Conservation (phyloP, 192 early-diverging fungal species). For the Allomyces arbusculus region DNA sequence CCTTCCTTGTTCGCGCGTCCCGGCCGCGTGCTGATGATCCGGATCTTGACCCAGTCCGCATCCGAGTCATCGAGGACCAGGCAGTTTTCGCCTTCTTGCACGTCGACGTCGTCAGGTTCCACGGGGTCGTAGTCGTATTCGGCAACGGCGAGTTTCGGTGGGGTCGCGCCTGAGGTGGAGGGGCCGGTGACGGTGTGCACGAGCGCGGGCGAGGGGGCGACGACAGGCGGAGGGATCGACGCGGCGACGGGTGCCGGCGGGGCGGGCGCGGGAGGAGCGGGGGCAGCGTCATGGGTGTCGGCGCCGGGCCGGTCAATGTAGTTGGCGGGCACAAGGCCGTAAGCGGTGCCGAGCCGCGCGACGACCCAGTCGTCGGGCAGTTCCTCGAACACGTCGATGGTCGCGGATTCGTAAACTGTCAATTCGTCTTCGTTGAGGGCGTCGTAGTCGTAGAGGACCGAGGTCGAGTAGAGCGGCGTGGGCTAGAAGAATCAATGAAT, state of each 20-base stretch:
- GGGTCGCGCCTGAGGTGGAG: background rate
- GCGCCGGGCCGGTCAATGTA: constrained; percentile 45
- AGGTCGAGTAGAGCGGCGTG: constrained; percentile 29
- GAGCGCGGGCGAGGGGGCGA: background rate
- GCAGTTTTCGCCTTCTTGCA: background rate
- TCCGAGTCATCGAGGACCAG: background rate
- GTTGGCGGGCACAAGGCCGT: constrained; percentile 66
- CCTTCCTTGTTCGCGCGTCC: background rate
- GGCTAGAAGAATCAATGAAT: constrained; percentile 28
- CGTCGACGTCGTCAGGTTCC: background rate
- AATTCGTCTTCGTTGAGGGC: constrained; percentile 71
- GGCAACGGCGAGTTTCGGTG: background rate
- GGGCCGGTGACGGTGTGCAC: background rate
- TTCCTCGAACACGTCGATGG: constrained; percentile 54
- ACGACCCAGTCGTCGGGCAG: constrained; percentile 90
- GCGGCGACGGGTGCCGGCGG: background rate
- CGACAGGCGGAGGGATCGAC: background rate
- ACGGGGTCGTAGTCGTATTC: background rate
- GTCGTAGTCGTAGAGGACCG: constrained; percentile 64
- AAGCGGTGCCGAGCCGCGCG: constrained; percentile 37
- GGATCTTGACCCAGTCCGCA: background rate
- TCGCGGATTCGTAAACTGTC: constrained; percentile 47
- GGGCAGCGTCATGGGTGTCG: background rate
- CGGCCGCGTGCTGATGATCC: background rate
- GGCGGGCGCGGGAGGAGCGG: background rate